Evolutionary conservation across 768 basidiomycete genomes (phyloP), one percentile per base, ranked within the genome.

Genomic region (Multifurca ochricompacta): DNA sequence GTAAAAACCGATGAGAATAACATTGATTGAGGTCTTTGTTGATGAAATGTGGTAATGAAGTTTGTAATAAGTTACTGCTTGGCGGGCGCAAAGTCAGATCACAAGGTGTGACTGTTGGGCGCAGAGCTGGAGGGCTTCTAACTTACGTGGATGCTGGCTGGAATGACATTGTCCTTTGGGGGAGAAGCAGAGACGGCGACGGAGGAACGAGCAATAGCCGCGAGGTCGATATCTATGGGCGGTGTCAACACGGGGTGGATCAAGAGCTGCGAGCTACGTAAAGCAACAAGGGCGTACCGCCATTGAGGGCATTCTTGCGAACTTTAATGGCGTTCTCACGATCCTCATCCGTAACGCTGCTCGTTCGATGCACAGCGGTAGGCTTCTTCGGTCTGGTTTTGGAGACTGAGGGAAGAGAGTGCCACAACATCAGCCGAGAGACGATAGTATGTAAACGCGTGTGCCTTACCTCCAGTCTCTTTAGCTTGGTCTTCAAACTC

Each of bases 141-240:
- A 60, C 59, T 43, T 46, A 61, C 60, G n/a, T 48, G 18, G 4
- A 18, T 37, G 44, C 18, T 55, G 19, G 50, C 13, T 8, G 41
- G 19, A 18, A 46, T 46, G 36, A 35, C 25, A 34, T 31, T 34
- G 8, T 11, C 36, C 46, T 56, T 56, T n/a, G 60, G 68, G 35
- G 74, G 83, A 59, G 79, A 84, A 56, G 68, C 71, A 58, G 79
- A 81, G 27, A 82, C 79, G 11, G 83, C 91, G 56, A 76, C 77
- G 8, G 89, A 91, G 52, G 88, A 88, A 62, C 88, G 82, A 13
- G 91, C 91, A 63, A 94, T 93, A 51, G 83, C 74, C 31, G 78
- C 75, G 54, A 94, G 77, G 69, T 92, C 87, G 39, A 80, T 70
- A 16, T 54, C 62, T 65, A 56, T 8, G 18, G 6, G 21, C 41